phyloP scores from a whole-genome alignment of 768 basidiomycete genomes.

The Cystofilobasidium capitatum region DNA sequence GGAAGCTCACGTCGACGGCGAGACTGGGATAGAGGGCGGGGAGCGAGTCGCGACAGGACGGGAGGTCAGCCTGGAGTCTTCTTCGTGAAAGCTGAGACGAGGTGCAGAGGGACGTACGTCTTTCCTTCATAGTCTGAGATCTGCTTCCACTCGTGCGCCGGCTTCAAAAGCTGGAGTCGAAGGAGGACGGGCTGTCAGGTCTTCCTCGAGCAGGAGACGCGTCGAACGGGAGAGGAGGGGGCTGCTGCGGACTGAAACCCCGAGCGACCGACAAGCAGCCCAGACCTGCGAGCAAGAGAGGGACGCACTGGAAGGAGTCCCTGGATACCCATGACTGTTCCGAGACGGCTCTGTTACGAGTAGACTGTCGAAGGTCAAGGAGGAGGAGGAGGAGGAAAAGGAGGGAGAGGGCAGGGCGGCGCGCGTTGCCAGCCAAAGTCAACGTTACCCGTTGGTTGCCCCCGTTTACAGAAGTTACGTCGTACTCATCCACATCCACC shows the following conservation, averaged over 20 bases:
- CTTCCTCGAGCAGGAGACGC: background rate
- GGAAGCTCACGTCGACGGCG: slow-evolving; percentile 61
- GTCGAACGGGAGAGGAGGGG: background rate
- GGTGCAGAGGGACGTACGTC: slow-evolving; percentile 42
- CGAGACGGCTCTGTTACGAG: too few relatives aligned
- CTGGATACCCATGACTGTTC: slow-evolving; percentile 24
- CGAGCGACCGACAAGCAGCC: background rate
- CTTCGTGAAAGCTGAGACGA: background rate
- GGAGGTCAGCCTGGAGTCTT: background rate
- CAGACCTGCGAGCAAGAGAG: background rate
- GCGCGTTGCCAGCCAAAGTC: too few relatives aligned
- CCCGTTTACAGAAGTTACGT: too few relatives aligned
- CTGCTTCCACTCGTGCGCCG: slow-evolving; percentile 68
- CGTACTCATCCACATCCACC: too few relatives aligned
- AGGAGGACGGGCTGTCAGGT: background rate
- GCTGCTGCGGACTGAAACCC: background rate
- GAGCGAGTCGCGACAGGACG: background rate
- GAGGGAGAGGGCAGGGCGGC: too few relatives aligned
- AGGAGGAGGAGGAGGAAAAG: too few relatives aligned
- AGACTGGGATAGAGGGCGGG: slow-evolving; percentile 40
- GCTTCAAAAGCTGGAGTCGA: slow-evolving; percentile 76
- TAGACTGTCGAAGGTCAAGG: too few relatives aligned
- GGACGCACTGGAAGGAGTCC: slow-evolving; percentile 23
- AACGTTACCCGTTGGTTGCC: too few relatives aligned
- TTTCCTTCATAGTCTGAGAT: slow-evolving; percentile 74